Evolutionary conservation across 192 early-diverging fungal species (phyloP).

Genomic region (Backusella westeae): DNA sequence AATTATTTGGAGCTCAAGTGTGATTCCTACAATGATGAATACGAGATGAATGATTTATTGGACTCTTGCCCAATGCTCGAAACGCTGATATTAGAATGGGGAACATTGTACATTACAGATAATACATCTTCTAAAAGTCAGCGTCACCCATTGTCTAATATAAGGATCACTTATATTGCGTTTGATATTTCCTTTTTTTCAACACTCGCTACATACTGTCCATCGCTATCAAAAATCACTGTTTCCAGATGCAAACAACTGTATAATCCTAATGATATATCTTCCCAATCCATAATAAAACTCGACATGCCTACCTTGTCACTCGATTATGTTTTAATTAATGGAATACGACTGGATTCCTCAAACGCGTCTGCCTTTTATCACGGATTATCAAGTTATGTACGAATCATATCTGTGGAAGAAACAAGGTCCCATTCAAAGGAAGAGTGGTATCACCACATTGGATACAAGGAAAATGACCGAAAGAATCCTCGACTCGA

Average conservation of each 20-base stretch:
- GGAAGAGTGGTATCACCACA: background rate
- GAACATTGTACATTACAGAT: background rate
- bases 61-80: background rate
- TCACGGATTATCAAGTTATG: slow-evolving; percentile 6
- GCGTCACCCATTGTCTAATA: background rate
- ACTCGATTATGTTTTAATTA: background rate
- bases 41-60: background rate
- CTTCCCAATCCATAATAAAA: background rate
- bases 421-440: background rate
- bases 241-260: background rate
- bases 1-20: background rate
- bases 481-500: background rate
- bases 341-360: background rate
- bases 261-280: background rate
- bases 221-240: background rate
- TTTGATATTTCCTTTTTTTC: background rate
- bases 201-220: background rate
- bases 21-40: slow-evolving; percentile 5
- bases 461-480: background rate
- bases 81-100: slow-evolving; percentile 4
- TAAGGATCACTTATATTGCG: background rate
- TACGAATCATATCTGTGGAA: background rate
- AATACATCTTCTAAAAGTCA: background rate
- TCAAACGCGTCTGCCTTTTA: background rate
- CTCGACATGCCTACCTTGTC: background rate